Conservation (phyloP, 768 basidiomycete species). For the Agrocybe praecox region DNA sequence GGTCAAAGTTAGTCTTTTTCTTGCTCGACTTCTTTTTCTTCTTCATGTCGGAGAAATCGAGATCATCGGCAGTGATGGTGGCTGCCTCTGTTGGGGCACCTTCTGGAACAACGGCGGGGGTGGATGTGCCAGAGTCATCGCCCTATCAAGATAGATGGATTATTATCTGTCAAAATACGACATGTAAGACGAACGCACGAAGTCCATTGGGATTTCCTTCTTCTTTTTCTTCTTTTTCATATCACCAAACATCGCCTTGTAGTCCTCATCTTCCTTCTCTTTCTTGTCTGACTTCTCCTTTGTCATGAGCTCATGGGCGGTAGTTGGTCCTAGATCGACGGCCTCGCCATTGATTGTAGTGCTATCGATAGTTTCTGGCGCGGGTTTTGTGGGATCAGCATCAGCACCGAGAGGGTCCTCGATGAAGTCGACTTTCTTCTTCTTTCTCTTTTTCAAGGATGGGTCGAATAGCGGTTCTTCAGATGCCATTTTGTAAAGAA, state of each 20-base stretch:
- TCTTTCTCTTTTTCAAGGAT: conserved; percentile 85
- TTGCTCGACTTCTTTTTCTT: conserved; percentile 90
- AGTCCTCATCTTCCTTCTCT: conserved; percentile 70
- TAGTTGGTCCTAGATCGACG: conserved; percentile 77
- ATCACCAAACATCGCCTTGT: conserved; percentile 86
- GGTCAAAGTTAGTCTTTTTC: conserved; percentile 88
- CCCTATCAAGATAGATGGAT: conserved; percentile 38
- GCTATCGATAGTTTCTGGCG: conserved; percentile 72
- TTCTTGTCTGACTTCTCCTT: conserved; percentile 42
- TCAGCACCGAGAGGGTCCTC: conserved; percentile 85
- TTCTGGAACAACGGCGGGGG: conserved; percentile 40
- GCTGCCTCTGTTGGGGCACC: conserved; percentile 38
- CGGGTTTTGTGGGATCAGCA: conserved; percentile 79
- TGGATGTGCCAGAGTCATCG: conserved; percentile 68
- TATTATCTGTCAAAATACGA: neutral
- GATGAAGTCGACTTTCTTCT: conserved; percentile 83
- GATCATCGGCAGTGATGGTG: conserved; percentile 67
- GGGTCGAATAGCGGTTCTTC: conserved; percentile 84
- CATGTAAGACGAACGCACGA: conserved; percentile 50
- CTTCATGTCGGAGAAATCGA: conserved; percentile 96
- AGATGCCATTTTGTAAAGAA: conserved; percentile 47
- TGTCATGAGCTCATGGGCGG: conserved; percentile 77
- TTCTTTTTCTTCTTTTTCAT: conserved; percentile 94
- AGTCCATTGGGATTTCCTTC: conserved; percentile 85
- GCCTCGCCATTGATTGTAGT: conserved; percentile 70